These are phyloP conservation scores for Zea mays DNA, from an alignment of 176 grass and related monocot species.

Conservation along the genomic window DNA sequence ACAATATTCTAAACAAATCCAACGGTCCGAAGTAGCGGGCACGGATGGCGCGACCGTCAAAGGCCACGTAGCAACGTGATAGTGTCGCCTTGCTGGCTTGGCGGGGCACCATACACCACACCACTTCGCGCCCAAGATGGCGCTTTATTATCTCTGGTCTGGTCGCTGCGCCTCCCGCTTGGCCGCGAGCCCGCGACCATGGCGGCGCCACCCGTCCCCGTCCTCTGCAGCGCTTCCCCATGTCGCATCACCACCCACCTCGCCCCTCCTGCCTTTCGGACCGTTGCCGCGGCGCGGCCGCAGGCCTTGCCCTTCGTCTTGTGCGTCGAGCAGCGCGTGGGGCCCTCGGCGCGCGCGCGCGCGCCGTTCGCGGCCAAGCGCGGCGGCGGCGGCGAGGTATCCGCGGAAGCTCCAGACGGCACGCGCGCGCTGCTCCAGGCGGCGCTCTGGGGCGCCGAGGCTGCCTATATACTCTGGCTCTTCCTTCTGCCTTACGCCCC, in stretches of 20 bases:
- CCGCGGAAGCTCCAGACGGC: slow-evolving; percentile 18
- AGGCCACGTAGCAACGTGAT: slow-evolving; percentile 26
- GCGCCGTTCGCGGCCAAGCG: slow-evolving; percentile 43
- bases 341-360: neutral
- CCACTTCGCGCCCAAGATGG: neutral
- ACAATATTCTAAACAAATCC: too few relatives aligned
- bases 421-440: slow-evolving; percentile 39
- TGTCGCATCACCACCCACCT: neutral
- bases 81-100: neutral
- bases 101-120: neutral
- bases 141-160: too few relatives aligned
- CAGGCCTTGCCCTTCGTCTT: neutral
- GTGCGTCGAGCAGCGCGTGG: neutral
- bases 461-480: slow-evolving; percentile 82
- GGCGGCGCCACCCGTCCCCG: slow-evolving; percentile 27
- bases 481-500: slow-evolving; percentile 92
- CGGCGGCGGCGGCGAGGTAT: neutral
- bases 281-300: neutral
- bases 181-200: slow-evolving; percentile 23
- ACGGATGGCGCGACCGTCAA: slow-evolving; percentile 13
- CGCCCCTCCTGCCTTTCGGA: too few relatives aligned
- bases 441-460: slow-evolving; percentile 65
- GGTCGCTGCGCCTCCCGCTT: neutral
- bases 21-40: neutral
- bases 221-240: slow-evolving; percentile 32